Evolutionary conservation across 139 green algal genomes (phyloP), one percentile per base, ranked within the genome.

Genomic region (Coelastrella sp.): DNA sequence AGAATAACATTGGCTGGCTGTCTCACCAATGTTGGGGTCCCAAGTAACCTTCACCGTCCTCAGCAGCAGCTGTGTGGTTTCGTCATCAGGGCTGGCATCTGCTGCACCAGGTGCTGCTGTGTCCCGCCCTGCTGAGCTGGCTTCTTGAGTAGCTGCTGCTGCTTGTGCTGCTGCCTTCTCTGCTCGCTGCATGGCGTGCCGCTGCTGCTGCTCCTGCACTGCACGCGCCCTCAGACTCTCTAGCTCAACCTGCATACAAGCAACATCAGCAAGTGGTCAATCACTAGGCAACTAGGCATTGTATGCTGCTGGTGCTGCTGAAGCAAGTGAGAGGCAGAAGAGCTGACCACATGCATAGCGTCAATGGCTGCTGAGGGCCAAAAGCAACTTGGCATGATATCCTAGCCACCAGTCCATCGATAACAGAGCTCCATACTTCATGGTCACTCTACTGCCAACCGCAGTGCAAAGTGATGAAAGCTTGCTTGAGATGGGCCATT

Each of bases 1-100:
- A 17, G 25, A 82, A 22, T 49, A 49, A 49, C 35, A 49, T 49
- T 49, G 35, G 35, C 3, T 49, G 35, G 35, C 68, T 49, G 35
- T 1, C 68, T 91, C n/a, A 86, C 88, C 65, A 49, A 91, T 66
- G n/a, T 6, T 72, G 14, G 88, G 80, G 81, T 91, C 84, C 95
- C 95, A 97, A 4, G 89, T 92, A 7, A 95, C 94, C 92, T 97
- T 97, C 7, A 97, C 75, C 0, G 95, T 97, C 15, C 95, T 79
- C 22, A 68, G 59, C 20, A 96, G 92, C 66, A 91, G 76, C 72
- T 95, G 92, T 11, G 74, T 74, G 19, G 93, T 88, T 7, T 91
- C 86, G n/a, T 91, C 89, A n/a, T 90, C 90, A 15, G 59, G 68
- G 17, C 76, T 72, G 15, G 63, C 12, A 75, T 73, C 58, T 78